Evolutionary conservation across 208 protist genomes (phyloP).

Genomic region (Leishmania gerbilli): DNA sequence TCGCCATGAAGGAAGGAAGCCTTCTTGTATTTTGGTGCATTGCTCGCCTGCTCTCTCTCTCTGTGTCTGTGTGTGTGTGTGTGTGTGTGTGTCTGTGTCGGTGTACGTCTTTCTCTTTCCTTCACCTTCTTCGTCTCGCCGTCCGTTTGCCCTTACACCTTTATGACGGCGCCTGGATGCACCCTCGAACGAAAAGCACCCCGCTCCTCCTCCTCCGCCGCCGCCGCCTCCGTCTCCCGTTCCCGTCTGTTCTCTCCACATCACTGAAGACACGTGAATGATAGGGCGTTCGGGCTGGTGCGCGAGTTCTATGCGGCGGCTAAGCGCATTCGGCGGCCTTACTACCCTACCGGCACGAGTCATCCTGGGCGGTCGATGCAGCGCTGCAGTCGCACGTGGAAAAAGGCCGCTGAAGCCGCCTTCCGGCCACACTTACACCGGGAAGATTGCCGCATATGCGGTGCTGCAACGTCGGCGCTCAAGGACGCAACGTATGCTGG

Average conservation of each 20-base stretch:
- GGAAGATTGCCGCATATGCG: slow-evolving; percentile 45
- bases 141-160: not conserved
- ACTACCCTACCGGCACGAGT: not conserved
- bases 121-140: not conserved
- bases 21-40: not conserved
- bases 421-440: slow-evolving; percentile 58
- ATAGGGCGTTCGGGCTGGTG: not conserved
- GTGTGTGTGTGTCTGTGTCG: too few relatives aligned
- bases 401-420: not conserved
- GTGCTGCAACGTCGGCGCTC: not conserved
- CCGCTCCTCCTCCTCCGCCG: too few relatives aligned
- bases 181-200: not conserved
- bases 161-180: not conserved
- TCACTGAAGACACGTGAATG: not conserved
- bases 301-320: not conserved
- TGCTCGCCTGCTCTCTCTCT: too few relatives aligned
- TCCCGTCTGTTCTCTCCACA: not conserved
- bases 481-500: not conserved
- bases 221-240: not conserved
- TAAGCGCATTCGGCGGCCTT: not conserved
- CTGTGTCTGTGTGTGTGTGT: too few relatives aligned
- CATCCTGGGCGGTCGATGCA: not conserved
- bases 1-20: not conserved
- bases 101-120: too few relatives aligned
- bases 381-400: not conserved